Evolutionary conservation across 1,284 basidiomycete species (phyloP).

Genomic region (Leccinum colubrinum): DNA sequence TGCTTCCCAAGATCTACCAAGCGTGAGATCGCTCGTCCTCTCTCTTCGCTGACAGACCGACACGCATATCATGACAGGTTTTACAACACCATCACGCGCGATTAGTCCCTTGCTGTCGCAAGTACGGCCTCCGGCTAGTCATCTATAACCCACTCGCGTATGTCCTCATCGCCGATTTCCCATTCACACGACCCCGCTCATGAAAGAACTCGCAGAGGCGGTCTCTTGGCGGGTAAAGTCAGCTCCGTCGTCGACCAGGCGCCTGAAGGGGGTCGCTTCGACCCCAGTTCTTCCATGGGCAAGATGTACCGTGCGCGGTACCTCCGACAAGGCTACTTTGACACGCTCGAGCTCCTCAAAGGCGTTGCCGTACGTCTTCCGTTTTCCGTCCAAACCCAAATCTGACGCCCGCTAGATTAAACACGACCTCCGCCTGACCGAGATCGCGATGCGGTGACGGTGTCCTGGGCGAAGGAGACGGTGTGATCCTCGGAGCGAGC

Average conservation of each 20-base stretch:
- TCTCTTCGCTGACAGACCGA: background rate
- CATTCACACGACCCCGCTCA: background rate
- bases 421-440: slow-evolving; percentile 39
- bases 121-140: slow-evolving; percentile 52
- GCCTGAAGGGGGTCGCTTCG: slow-evolving; percentile 38
- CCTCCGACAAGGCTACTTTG: slow-evolving; percentile 44
- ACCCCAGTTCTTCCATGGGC: slow-evolving; percentile 29
- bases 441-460: slow-evolving; percentile 39
- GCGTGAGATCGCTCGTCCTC: slow-evolving; percentile 24
- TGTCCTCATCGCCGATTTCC: slow-evolving; percentile 3
- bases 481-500: slow-evolving; percentile 44
- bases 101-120: slow-evolving; percentile 54
- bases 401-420: slow-evolving; percentile 30
- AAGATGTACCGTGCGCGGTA: slow-evolving; percentile 46
- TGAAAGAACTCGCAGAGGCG: slow-evolving; percentile 6
- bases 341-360: slow-evolving; percentile 44
- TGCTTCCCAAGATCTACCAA: slow-evolving; percentile 55
- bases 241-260: slow-evolving; percentile 28
- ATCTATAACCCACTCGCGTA: slow-evolving; percentile 39
- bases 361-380: slow-evolving; percentile 31
- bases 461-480: slow-evolving; percentile 37
- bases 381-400: background rate
- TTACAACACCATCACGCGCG: slow-evolving; percentile 53
- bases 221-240: slow-evolving; percentile 39
- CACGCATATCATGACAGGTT: slow-evolving; percentile 29